Conservation (phyloP, 495 filamentous ascomycete genomes). For the Neurospora tetraspora region DNA sequence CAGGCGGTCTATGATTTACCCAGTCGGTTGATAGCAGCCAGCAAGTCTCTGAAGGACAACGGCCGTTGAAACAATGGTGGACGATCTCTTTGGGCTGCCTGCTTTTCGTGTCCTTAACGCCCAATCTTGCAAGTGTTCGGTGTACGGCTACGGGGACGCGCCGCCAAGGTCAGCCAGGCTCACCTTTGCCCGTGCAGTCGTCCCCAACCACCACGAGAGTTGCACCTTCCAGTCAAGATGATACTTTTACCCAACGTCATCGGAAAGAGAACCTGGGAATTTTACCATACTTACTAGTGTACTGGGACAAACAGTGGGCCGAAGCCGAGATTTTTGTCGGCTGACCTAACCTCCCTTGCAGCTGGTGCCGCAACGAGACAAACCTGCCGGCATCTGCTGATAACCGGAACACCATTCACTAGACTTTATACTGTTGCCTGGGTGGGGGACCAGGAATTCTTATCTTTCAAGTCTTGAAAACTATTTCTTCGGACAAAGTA, state of each 20-base stretch:
- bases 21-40: neutral
- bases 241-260: neutral
- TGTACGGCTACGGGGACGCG: neutral
- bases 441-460: neutral
- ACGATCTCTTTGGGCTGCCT: neutral
- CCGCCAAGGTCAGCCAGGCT: neutral
- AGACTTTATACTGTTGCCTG: neutral
- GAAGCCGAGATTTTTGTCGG: neutral
- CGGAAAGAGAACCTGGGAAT: neutral
- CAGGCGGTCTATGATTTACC: neutral
- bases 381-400: neutral
- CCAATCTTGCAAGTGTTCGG: neutral
- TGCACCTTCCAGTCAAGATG: neutral
- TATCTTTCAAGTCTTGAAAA: neutral
- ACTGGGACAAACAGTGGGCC: neutral
- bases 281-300: neutral
- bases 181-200: neutral
- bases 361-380: neutral
- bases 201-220: neutral
- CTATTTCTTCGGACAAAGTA: neutral
- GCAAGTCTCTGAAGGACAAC: constrained; percentile 1
- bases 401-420: neutral
- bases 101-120: neutral
- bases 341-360: neutral
- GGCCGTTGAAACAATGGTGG: constrained; percentile 1